Base-by-base conservation (phyloP, 768 basidiomycete genomes). In the Agrocybe chaxingu region DNA sequence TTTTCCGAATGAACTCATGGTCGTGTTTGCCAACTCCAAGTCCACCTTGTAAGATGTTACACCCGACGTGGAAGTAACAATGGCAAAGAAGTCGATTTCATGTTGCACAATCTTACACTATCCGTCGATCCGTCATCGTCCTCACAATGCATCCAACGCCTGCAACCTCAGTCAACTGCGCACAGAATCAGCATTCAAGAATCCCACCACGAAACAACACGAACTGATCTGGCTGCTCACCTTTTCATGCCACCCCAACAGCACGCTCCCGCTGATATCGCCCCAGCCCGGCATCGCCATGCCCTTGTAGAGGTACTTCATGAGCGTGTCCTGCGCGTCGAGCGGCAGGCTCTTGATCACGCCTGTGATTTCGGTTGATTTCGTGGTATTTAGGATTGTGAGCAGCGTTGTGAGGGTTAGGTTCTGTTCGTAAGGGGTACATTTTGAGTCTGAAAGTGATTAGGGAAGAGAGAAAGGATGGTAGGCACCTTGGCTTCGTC, bases 251-350 rank as follows among this genome's bases (percentile, higher is more conserved):
- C 96, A 98, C 10, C 85, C 89, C 37, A 96, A 63, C 32, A 80
- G 57, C n/a, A 80, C 78, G 58, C 79, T 80, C 33, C 78, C 79
- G 55, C 77, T 80, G 57, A 79, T 73, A 60, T 81, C 80, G n/a
- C 76, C 78, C 75, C 76, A 78, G 12, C 78, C 79, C 18, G 79
- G 78, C 74, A 80, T 75, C 2, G 71, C 78, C 95, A 97, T 98
- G 11, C 92, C 95, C 72, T 98, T 98, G 81, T 98, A 98, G 11
- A 98, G 74, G 63, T 96, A 98, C 66, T 95, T 96, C 96, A 97
- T 98, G 47, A 98, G 77, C 31, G 86, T 89, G 62, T 97, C 96
- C 62, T 94, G 91, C 39, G 79, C 71, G 45, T 90, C 87, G 57
- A 78, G 78, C 2, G 85, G 78, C 30, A 98, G 77, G 0, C 76